phyloP scores from a whole-genome alignment of 257 asterid species.

The Schizonepeta tenuifolia region DNA sequence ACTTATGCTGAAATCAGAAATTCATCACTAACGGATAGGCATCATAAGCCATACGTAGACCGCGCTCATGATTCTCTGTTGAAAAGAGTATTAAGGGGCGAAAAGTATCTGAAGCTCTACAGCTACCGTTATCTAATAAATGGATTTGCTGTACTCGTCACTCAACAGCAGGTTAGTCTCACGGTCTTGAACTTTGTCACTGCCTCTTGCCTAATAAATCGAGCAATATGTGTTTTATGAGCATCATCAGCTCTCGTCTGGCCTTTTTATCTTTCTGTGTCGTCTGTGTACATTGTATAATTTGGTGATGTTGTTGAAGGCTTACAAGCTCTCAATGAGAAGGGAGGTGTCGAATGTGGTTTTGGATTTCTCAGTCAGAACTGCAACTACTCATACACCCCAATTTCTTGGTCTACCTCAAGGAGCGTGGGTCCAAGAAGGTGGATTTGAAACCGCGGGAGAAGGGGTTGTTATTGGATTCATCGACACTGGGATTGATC shows the following conservation, averaged over 20 bases:
- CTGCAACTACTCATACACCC: slow-evolving; percentile 95
- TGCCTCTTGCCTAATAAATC: slow-evolving; percentile 1
- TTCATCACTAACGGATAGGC: slow-evolving; percentile 46
- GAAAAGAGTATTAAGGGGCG: slow-evolving; percentile 62
- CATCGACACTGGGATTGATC: slow-evolving; percentile 95
- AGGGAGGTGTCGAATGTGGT: slow-evolving; percentile 78
- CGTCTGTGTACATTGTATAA: background rate
- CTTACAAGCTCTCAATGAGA: slow-evolving; percentile 72
- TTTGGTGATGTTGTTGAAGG: slow-evolving; percentile 52
- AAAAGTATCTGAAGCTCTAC: slow-evolving; percentile 83
- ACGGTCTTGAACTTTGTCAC: background rate
- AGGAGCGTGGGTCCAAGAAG: slow-evolving; percentile 97
- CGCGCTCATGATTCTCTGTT: slow-evolving; percentile 77
- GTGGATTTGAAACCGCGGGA: slow-evolving; percentile 91
- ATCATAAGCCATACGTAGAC: slow-evolving; percentile 49
- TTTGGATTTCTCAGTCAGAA: slow-evolving; percentile 83
- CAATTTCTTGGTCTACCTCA: slow-evolving; percentile 93
- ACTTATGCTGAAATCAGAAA: slow-evolving; percentile 53
- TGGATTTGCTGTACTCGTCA: slow-evolving; percentile 91
- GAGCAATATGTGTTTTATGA: background rate
- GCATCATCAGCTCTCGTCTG: background rate
- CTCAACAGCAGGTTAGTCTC: slow-evolving; percentile 73
- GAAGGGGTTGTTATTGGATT: slow-evolving; percentile 95
- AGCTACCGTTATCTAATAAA: slow-evolving; percentile 93
- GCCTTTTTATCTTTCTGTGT: background rate